Base-by-base conservation (phyloP, 2,329 filamentous ascomycete species). In the Blastomyces parvus region DNA sequence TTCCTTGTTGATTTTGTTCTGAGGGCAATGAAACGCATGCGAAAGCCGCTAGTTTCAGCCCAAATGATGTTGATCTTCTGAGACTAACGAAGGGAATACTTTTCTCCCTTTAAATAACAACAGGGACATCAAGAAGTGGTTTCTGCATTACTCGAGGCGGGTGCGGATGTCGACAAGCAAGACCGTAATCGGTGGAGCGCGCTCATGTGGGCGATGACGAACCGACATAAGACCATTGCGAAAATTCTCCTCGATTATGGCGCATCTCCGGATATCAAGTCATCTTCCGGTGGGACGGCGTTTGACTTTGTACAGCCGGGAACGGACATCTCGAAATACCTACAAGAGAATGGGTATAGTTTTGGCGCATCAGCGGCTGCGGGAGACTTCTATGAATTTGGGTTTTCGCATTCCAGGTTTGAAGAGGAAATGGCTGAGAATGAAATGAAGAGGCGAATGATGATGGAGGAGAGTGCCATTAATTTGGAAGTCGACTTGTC, bases 191-290 rank as follows among this genome's bases (percentile, higher is more conserved):
- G 95, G 72, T 99, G 94, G 94, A 97, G 90, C 71, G 90, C 94
- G 17, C 82, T 99, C 65, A 99, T 99, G 92, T 99, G 94, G 94
- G 93, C 94, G 59, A 97, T 97, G 90, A 99, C 94, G 63, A 99
- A 99, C 76, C 82, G 92, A 63, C 94, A 99, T 77, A 97, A 97
- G 77, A 87, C 87, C 58, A 99, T 99, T 68, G 92, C 93, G 44
- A 97, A 97, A 76, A 82, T 91, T 13, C 80, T 99, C 19, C 83
- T 99, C 42, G 93, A 99, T 74, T 90, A 94, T 70, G 92, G 92
- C 19, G 94, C 94, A 25, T 96, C 92, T n/a, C 88, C 92, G 2
- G 93, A 97, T 70, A 89, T 96, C 69, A 96, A 95, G 74, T 97
- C 94, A 1, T 94, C 91, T 0, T 92, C 90, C 13, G 94, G 94